Conservation (phyloP, 1,139 yeast species). For the Yamadazyma diddensiae region DNA sequence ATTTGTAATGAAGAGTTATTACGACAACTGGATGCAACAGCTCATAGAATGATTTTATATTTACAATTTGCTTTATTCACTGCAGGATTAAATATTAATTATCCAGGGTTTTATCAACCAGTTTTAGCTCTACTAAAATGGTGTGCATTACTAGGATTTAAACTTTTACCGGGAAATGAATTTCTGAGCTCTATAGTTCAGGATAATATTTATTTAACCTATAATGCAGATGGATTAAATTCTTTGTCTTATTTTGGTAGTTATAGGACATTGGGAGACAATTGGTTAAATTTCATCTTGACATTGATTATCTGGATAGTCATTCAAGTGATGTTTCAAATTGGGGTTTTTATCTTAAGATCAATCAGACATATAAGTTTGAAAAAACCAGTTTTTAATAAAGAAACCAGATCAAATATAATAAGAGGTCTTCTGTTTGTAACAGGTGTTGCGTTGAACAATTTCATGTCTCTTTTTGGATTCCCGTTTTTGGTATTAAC, state of each 20-base stretch:
- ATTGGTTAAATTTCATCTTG: slow-evolving; percentile 47
- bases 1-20: slow-evolving; percentile 59
- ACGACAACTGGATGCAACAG: slow-evolving; percentile 56
- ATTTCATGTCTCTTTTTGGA: slow-evolving; percentile 36
- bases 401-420: slow-evolving; percentile 12
- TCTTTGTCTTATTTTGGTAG: slow-evolving; percentile 28
- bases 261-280: slow-evolving; percentile 21
- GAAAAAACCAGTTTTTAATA: slow-evolving; percentile 2
- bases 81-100: slow-evolving; percentile 53
- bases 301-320: slow-evolving; percentile 29
- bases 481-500: slow-evolving; percentile 47
- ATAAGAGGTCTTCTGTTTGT: slow-evolving; percentile 24
- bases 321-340: slow-evolving; percentile 21
- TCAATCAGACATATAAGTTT: slow-evolving; percentile 1
- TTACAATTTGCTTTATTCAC: slow-evolving; percentile 59
- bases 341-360: slow-evolving; percentile 7
- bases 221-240: slow-evolving; percentile 31
- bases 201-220: slow-evolving; percentile 37
- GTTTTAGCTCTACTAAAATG: slow-evolving; percentile 38
- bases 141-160: slow-evolving; percentile 37
- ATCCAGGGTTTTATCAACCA: slow-evolving; percentile 68
- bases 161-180: slow-evolving; percentile 16
- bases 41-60: slow-evolving; percentile 47
- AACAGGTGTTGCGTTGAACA: slow-evolving; percentile 32
- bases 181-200: slow-evolving; percentile 13